Percentiles rank a stretch among this genome's conserved stretches.
phyloP scores from a whole-genome alignment of 2,329 filamentous ascomycete species.

The Phialophora verrucosa region DNA sequence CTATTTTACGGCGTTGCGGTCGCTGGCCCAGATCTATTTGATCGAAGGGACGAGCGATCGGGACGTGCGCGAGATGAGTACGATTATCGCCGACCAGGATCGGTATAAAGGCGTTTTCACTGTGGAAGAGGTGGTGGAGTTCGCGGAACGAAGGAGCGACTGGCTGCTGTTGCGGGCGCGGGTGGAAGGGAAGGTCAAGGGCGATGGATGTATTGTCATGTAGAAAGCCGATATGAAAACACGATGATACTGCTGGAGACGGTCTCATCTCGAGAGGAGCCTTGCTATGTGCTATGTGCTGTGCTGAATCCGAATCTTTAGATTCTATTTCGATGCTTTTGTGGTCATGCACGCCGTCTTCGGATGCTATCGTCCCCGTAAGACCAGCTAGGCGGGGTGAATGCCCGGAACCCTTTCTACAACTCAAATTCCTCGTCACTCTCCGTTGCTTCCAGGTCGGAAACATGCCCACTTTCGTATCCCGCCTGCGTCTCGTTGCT shows the following conservation, averaged over 20 bases:
- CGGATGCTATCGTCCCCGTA: not conserved
- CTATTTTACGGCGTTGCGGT: slow-evolving; percentile 89
- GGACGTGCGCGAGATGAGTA: slow-evolving; percentile 92
- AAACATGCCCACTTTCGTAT: slow-evolving; percentile 10
- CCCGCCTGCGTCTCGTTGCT: not conserved
- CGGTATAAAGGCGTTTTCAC: slow-evolving; percentile 91
- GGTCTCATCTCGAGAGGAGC: not conserved
- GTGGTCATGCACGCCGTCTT: not conserved
- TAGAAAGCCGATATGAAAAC: slow-evolving; percentile 46
- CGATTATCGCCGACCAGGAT: slow-evolving; percentile 88
- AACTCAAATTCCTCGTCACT: slow-evolving; percentile 17
- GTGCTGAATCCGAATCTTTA: not conserved
- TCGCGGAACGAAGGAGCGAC: slow-evolving; percentile 89
- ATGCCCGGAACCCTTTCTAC: slow-evolving; percentile 1
- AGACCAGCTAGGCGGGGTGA: not conserved
- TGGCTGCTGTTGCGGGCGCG: slow-evolving; percentile 89
- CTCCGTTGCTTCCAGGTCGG: slow-evolving; percentile 6
- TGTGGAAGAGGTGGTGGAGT: slow-evolving; percentile 97
- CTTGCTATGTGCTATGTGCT: not conserved
- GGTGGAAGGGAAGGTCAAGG: slow-evolving; percentile 97
- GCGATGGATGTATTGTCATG: slow-evolving; percentile 86
- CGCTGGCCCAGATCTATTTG: slow-evolving; percentile 93
- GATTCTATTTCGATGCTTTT: not conserved
- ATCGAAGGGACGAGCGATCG: slow-evolving; percentile 68
- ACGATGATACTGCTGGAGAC: not conserved